Conservation (phyloP, 2,329 filamentous ascomycete genomes). For the Claviceps monticola region DNA sequence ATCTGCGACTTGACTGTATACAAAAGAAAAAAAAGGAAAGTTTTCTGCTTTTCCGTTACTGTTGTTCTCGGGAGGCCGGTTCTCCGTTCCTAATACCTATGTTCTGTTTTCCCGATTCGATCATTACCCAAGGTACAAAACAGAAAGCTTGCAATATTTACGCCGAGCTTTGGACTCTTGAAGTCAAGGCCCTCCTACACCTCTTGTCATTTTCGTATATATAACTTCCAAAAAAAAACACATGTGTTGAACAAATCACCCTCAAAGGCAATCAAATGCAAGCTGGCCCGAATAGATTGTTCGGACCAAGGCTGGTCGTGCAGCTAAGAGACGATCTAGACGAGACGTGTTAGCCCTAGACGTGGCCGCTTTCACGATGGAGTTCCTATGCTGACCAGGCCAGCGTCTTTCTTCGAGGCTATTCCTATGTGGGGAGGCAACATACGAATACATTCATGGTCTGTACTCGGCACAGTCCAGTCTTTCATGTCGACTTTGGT, state of each 20-base stretch:
- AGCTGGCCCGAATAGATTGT: slow-evolving; percentile 8
- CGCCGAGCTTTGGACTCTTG: no score
- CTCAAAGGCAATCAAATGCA: neutral
- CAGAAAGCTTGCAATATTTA: no score
- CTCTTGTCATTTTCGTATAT: no score
- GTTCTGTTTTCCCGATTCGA: no score
- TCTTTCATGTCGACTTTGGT: slow-evolving; percentile 13
- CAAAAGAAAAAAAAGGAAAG: no score
- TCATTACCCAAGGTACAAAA: no score
- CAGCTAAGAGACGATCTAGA: neutral
- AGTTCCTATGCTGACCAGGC: neutral
- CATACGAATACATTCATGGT: neutral
- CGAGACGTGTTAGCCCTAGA: neutral
- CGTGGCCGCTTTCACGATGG: neutral
- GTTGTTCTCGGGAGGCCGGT: no score
- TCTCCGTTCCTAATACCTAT: no score
- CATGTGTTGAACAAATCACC: neutral
- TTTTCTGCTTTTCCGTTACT: no score
- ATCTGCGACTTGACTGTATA: no score
- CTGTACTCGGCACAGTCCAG: neutral
- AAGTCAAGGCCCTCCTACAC: no score
- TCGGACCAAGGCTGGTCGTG: neutral
- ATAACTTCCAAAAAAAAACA: no score
- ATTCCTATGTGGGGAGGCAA: neutral
- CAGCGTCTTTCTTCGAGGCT: neutral